Evolutionary conservation across 495 filamentous ascomycete species (phyloP).

Genomic region (Neurospora sublineolata): DNA sequence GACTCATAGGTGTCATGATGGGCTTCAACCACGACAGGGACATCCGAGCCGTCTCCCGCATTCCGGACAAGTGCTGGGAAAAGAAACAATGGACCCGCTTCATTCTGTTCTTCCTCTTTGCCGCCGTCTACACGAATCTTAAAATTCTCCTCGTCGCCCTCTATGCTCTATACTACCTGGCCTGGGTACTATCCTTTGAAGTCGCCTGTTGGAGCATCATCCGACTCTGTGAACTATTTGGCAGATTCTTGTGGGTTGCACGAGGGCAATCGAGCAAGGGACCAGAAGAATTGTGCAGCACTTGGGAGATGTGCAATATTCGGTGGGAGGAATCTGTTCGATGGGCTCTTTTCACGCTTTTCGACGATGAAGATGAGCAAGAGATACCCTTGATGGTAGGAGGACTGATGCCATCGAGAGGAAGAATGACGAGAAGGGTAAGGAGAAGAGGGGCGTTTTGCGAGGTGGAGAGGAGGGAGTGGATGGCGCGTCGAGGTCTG

Average conservation of each 20-base stretch:
- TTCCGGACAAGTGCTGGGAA: too few relatives aligned
- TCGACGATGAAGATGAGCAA: background rate
- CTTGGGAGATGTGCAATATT: background rate
- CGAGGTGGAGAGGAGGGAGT: background rate
- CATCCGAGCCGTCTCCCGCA: too few relatives aligned
- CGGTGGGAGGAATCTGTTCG: background rate
- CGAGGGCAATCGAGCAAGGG: background rate
- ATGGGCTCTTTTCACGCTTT: background rate
- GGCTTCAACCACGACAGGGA: too few relatives aligned
- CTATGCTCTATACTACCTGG: background rate
- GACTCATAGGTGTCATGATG: too few relatives aligned
- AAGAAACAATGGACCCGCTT: too few relatives aligned
- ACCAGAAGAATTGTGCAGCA: background rate
- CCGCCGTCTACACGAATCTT: too few relatives aligned
- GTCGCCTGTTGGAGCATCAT: background rate
- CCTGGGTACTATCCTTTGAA: background rate
- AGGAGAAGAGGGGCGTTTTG: background rate
- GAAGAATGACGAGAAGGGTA: background rate
- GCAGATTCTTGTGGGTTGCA: background rate
- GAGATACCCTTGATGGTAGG: background rate
- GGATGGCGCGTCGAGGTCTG: background rate
- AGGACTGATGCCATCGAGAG: background rate
- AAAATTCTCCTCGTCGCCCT: too few relatives aligned
- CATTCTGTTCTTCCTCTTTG: too few relatives aligned
- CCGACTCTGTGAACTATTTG: background rate